phyloP scores from a whole-genome alignment of 2,329 filamentous ascomycete species.

The Magnaporthiopsis poae region DNA sequence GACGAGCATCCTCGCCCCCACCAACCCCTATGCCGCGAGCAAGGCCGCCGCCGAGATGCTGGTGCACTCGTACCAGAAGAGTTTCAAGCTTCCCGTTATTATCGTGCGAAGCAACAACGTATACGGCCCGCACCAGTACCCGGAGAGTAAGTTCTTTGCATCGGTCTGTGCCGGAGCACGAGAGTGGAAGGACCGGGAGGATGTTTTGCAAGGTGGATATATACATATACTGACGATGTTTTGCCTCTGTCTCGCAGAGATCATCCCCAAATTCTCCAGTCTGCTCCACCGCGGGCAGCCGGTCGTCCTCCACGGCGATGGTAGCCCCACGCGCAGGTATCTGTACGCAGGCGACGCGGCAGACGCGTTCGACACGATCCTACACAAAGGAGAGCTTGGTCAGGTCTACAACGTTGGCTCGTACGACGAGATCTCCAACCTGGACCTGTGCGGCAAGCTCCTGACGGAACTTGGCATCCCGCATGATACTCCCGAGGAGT shows the following conservation, averaged over 20 bases:
- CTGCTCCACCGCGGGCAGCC: conserved; percentile 57
- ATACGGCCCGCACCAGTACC: conserved; percentile 75
- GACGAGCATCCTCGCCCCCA: conserved; percentile 64
- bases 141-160: conserved; percentile 54
- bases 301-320: conserved; percentile 67
- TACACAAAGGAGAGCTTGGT: conserved; percentile 64
- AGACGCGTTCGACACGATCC: conserved; percentile 73
- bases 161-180: no score
- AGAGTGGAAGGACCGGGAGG: no score
- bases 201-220: no score
- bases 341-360: conserved; percentile 71
- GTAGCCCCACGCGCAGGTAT: conserved; percentile 64
- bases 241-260: conserved; percentile 41
- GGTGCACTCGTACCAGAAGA: conserved; percentile 77
- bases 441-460: conserved; percentile 56
- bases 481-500: conserved; percentile 38
- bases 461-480: conserved; percentile 52
- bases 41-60: conserved; percentile 78
- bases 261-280: conserved; percentile 73
- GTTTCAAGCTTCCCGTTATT: conserved; percentile 69
- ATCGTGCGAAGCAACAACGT: conserved; percentile 78
- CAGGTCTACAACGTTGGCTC: conserved; percentile 79
- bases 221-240: no score
- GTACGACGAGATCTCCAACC: conserved; percentile 65
- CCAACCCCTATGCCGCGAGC: conserved; percentile 72